phyloP scores from a whole-genome alignment of 352 stramenopile species.

The Phytophthora cactorum region DNA sequence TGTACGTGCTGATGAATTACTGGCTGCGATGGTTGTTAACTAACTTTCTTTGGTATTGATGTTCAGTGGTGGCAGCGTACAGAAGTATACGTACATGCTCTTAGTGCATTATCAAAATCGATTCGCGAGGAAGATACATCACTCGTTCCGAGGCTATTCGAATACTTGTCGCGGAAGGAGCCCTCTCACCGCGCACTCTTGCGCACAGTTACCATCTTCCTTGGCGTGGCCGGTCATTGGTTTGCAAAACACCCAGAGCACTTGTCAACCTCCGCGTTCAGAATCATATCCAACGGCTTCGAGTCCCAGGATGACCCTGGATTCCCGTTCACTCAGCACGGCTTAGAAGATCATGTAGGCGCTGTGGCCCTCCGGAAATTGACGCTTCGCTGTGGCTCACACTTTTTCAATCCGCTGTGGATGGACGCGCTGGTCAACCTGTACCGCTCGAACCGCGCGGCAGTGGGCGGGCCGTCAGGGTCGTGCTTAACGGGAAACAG shows the following conservation, averaged over 20 bases:
- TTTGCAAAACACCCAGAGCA: constrained; percentile 72
- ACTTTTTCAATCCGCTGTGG: constrained; percentile 75
- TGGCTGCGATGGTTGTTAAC: constrained; percentile 3
- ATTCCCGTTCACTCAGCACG: constrained; percentile 54
- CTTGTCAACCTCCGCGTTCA: constrained; percentile 62
- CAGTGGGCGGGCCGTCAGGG: constrained; percentile 24
- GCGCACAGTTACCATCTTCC: constrained; percentile 72
- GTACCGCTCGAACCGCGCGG: constrained; percentile 54
- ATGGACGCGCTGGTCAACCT: constrained; percentile 73
- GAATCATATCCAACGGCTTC: constrained; percentile 78
- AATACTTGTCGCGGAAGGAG: constrained; percentile 72
- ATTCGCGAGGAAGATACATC: constrained; percentile 80
- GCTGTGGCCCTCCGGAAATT: constrained; percentile 75
- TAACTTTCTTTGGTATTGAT: constrained; percentile 17
- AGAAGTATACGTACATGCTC: constrained; percentile 84
- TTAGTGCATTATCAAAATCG: constrained; percentile 84
- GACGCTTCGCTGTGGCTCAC: constrained; percentile 58
- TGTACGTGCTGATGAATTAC: constrained; percentile 30
- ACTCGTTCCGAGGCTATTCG: constrained; percentile 75
- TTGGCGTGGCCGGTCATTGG: constrained; percentile 76
- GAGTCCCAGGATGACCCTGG: constrained; percentile 44
- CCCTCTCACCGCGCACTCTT: constrained; percentile 63
- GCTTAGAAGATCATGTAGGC: constrained; percentile 72
- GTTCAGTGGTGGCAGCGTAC: constrained; percentile 75
- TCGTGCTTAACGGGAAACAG: constrained; percentile 49